These are phyloP conservation scores for Leptomonas pyrrhocoris DNA, from an alignment of 208 protist species.

Conservation along the genomic window DNA sequence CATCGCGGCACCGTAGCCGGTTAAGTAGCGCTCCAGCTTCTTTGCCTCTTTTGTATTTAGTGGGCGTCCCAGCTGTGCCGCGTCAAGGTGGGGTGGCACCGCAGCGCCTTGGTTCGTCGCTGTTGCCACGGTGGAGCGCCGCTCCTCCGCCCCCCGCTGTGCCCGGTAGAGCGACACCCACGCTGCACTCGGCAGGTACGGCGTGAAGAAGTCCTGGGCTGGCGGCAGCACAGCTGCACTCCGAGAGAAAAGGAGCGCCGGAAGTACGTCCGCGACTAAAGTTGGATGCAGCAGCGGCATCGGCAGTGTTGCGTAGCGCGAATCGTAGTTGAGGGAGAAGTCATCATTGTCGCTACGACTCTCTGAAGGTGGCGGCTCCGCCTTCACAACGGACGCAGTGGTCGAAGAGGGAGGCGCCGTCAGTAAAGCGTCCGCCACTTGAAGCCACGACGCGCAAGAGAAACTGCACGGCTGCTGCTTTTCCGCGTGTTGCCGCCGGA, in stretches of 20 bases:
- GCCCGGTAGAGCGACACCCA: conserved; percentile 25
- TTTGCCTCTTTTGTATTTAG: conserved; percentile 41
- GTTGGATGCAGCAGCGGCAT: conserved; percentile 40
- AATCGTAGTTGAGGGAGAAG: not conserved
- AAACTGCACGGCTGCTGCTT: not conserved
- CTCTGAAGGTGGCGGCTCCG: not conserved
- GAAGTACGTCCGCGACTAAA: conserved; percentile 11
- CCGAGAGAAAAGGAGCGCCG: not conserved
- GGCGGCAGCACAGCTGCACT: not conserved
- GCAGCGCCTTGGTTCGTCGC: not conserved
- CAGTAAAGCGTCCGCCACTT: not conserved
- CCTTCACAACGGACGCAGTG: not conserved
- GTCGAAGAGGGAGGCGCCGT: not conserved
- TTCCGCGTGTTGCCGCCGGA: not conserved
- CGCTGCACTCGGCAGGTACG: conserved; percentile 24
- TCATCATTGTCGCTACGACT: not conserved
- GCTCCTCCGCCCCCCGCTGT: conserved; percentile 24
- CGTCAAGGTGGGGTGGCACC: conserved; percentile 46
- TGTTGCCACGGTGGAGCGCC: not conserved
- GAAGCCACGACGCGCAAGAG: conserved; percentile 18
- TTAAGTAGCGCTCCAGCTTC: conserved; percentile 46
- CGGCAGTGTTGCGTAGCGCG: not conserved
- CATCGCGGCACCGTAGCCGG: conserved; percentile 33
- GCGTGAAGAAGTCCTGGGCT: conserved; percentile 11
- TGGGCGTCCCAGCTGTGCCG: conserved; percentile 33